Base-by-base conservation (phyloP, 805 yeast genomes). In the Lipomyces oligophaga region DNA sequence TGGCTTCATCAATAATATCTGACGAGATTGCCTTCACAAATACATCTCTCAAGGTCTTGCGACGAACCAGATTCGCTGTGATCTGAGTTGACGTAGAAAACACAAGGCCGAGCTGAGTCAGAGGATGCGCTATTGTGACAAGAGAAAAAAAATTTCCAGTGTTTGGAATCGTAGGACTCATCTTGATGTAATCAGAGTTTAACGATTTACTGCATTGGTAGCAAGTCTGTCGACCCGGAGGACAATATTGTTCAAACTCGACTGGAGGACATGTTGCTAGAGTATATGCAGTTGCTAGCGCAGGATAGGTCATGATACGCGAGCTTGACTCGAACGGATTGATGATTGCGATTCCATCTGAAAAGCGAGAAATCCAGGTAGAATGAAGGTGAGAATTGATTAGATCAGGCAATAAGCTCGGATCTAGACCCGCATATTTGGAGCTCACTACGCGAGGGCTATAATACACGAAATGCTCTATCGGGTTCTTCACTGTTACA, bases 371-470 rank as follows among this genome's bases (percentile, higher is more conserved):
- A 26, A 62, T 21, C 38, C 60, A 62, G 4, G 52, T 42, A 20
- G 56, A 54, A 34, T 60, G 64, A 41, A 61, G 45, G 34, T 62
- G 65, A 5, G 57, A 49, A 18, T 58, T 57, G 47, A 60, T 58
- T 8, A 61, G 47, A 6, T 45, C 57, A 5, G 63, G 62, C n/a
- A 58, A 41, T 13, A 47, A 45, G 21, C 26, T 34, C n/a, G 32
- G 36, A 16, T 42, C 49, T n/a, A 50, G 20, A 1, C 37, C 38
- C 13, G 43, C 48, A 30, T 42, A 41, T 10, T 49, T 38, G 15
- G n/a, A 36, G 4, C 26, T 24, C n/a, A 59, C 56, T 19, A 46
- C 54, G n/a, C 42, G 51, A 10, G 32, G 35, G 2, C 56, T 24
- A 41, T 62, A 62, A 28, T 54, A 34, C 10, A 62, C 65, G 37